A percentile compares a stretch with the other conserved stretches of the same genome.
These are phyloP conservation scores for Ramularia endophylla DNA, from an alignment of 2,329 filamentous ascomycete genomes.

Conservation along the genomic window DNA sequence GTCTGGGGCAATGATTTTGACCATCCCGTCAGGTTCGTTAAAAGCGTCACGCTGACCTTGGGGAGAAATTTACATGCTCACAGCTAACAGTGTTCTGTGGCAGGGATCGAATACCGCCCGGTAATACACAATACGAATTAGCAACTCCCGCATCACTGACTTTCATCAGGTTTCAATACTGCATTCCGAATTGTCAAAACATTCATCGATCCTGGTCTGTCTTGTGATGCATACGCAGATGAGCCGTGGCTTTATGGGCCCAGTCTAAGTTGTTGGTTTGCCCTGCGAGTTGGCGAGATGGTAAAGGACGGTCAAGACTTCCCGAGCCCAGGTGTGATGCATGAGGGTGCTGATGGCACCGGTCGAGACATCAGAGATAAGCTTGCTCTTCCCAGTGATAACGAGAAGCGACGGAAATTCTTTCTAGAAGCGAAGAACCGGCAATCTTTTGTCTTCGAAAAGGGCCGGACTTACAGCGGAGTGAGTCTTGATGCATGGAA, in stretches of 20 bases:
- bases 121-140: no score
- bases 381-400: conserved; percentile 32
- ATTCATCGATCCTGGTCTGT: conserved; percentile 83
- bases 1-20: conserved; percentile 96
- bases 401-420: conserved; percentile 41
- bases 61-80: no score
- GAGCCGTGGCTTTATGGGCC: conserved; percentile 81
- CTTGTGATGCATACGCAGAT: conserved; percentile 85
- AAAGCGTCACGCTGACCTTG: no score
- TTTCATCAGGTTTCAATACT: conserved; percentile 80
- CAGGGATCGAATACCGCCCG: conserved; percentile 30
- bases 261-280: conserved; percentile 35
- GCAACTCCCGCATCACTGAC: no score
- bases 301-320: conserved; percentile 20
- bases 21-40: conserved; percentile 75
- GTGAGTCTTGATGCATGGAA: no score
- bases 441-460: conserved; percentile 37
- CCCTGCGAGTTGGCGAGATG: conserved; percentile 26
- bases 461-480: conserved; percentile 38
- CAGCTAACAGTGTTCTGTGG: no score
- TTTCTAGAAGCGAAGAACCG: conserved; percentile 35
- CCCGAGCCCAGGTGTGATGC: conserved; percentile 27
- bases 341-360: conserved; percentile 37
- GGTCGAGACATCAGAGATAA: conserved; percentile 28
- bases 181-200: conserved; percentile 81